Evolutionary conservation across 495 filamentous ascomycete species (phyloP).

Genomic region (Neurospora sp.): DNA sequence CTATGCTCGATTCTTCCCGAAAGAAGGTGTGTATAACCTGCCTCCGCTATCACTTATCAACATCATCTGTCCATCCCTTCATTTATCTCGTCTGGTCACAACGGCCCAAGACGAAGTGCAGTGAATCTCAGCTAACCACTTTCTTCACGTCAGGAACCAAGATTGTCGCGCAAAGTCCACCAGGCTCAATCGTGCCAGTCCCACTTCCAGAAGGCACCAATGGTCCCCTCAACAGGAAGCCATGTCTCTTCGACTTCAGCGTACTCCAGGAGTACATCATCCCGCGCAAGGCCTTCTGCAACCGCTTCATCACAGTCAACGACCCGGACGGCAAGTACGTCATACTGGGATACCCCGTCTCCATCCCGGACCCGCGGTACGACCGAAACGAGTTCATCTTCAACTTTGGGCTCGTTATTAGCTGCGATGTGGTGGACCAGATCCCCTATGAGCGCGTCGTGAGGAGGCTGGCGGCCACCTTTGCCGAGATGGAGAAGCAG

Average conservation of each 20-base stretch:
- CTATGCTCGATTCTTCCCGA: conserved; percentile 84
- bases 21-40: conserved; percentile 52
- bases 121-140: not conserved
- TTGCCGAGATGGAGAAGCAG: conserved; percentile 83
- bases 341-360: conserved; percentile 81
- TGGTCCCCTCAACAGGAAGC: conserved; percentile 40
- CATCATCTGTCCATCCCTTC: not conserved
- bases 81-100: not conserved
- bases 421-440: conserved; percentile 51
- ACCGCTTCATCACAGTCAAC: conserved; percentile 71
- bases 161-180: conserved; percentile 63
- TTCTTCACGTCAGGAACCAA: conserved; percentile 52
- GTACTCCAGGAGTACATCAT: conserved; percentile 83
- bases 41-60: not conserved
- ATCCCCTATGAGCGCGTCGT: conserved; percentile 70
- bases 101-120: not conserved
- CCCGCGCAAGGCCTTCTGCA: conserved; percentile 83
- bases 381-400: conserved; percentile 95
- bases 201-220: conserved; percentile 20
- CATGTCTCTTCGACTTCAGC: conserved; percentile 70
- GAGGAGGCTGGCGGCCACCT: conserved; percentile 69
- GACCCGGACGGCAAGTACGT: conserved; percentile 60
- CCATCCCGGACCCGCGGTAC: conserved; percentile 65
- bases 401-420: conserved; percentile 84
- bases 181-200: conserved; percentile 59